phyloP scores from a whole-genome alignment of 164 flowering plant genomes.

The Taxillus chinensis region DNA sequence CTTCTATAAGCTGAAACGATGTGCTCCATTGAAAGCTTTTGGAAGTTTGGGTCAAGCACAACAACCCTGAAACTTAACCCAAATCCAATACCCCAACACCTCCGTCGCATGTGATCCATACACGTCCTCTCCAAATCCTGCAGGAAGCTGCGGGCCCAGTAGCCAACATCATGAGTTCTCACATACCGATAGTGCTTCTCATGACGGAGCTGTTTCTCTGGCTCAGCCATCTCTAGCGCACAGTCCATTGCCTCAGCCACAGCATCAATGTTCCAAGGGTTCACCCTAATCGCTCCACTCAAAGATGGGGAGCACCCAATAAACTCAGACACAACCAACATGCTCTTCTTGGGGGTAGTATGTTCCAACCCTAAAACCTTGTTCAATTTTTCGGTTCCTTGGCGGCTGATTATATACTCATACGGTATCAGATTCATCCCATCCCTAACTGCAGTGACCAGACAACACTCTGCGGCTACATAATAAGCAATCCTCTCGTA shows the following conservation, averaged over 20 bases:
- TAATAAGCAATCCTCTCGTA: conserved; percentile 60
- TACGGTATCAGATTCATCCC: conserved; percentile 81
- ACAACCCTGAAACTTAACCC: conserved; percentile 64
- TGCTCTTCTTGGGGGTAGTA: conserved; percentile 48
- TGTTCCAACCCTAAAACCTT: conserved; percentile 30
- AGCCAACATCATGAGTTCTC: conserved; percentile 68
- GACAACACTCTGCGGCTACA: conserved; percentile 61
- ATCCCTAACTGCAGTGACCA: conserved; percentile 73
- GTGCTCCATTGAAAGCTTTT: conserved; percentile 59
- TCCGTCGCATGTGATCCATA: conserved; percentile 35
- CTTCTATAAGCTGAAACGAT: conserved; percentile 64
- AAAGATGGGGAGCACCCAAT: conserved; percentile 77
- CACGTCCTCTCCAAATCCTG: conserved; percentile 67
- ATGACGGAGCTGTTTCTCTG: conserved; percentile 62
- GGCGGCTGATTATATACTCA: conserved; percentile 55
- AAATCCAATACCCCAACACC: conserved; percentile 73
- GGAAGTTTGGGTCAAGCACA: conserved; percentile 60
- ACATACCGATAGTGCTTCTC: conserved; percentile 71
- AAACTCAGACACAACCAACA: conserved; percentile 70
- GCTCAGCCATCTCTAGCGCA: conserved; percentile 46
- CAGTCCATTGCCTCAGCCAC: conserved; percentile 69
- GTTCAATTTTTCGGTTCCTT: conserved; percentile 52
- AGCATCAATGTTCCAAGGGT: conserved; percentile 71
- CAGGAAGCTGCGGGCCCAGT: conserved; percentile 63
- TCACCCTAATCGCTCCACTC: conserved; percentile 74